Conservation (phyloP, 257 asterid genomes). For the Nicotiana undulata region DNA sequence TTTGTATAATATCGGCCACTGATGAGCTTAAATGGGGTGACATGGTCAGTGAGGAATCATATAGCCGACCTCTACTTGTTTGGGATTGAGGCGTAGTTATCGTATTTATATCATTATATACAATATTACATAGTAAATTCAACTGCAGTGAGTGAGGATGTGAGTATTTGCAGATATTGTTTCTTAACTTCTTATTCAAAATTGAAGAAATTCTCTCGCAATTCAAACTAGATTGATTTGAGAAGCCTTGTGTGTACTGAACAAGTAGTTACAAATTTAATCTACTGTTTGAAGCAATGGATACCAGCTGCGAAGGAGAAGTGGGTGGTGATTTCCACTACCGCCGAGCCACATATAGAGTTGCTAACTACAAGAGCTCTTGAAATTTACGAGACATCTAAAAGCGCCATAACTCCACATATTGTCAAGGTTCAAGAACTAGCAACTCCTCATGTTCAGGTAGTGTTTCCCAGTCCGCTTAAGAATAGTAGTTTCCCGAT, state of each 20-base stretch:
- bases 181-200: neutral
- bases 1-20: neutral
- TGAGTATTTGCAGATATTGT: neutral
- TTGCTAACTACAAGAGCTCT: slow-evolving; percentile 43
- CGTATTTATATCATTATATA: neutral
- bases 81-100: neutral
- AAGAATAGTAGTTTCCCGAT: neutral
- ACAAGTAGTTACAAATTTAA: neutral
- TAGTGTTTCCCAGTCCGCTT: slow-evolving; percentile 9
- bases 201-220: neutral
- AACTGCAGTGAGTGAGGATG: neutral
- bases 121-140: neutral
- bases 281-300: slow-evolving; percentile 51
- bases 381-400: slow-evolving; percentile 62
- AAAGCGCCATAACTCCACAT: slow-evolving; percentile 57
- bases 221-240: neutral
- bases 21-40: neutral
- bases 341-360: slow-evolving; percentile 66
- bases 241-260: neutral
- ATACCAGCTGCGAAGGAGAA: slow-evolving; percentile 65
- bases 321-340: slow-evolving; percentile 59
- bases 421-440: slow-evolving; percentile 59
- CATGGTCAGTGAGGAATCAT: neutral
- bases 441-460: slow-evolving; percentile 72
- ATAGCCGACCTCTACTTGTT: neutral